A percentile compares a stretch with the other conserved stretches of the same genome.
Evolutionary conservation across 345 rosid species (phyloP).

Genomic region (Eucalyptus regnans): DNA sequence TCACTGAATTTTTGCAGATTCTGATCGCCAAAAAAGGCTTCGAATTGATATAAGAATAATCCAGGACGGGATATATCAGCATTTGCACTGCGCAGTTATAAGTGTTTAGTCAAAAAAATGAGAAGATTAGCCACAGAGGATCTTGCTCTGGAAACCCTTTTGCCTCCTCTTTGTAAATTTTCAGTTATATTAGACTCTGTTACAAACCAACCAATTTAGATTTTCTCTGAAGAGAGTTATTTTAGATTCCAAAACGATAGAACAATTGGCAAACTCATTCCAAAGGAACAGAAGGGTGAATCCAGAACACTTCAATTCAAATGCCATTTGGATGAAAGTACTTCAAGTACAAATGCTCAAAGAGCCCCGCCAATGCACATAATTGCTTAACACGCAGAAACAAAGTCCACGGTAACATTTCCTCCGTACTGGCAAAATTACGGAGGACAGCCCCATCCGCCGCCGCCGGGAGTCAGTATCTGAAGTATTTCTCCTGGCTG

Average conservation of each 20-base stretch:
- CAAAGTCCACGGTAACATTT: background rate
- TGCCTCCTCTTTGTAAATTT: background rate
- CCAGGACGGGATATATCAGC: background rate
- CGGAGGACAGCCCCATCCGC: constrained; percentile 57
- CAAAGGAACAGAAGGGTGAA: background rate
- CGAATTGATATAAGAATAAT: background rate
- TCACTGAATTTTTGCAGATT: background rate
- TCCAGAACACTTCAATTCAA: background rate
- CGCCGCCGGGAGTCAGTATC: constrained; percentile 91
- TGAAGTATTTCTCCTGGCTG: constrained; percentile 73
- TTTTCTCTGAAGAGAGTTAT: background rate
- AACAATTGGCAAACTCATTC: background rate
- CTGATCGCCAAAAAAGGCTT: background rate
- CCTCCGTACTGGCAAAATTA: background rate
- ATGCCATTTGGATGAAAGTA: background rate
- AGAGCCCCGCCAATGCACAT: background rate
- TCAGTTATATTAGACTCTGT: too few species aligned
- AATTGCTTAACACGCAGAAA: background rate
- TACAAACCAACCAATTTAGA: background rate
- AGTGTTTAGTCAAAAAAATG: background rate
- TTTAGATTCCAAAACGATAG: background rate
- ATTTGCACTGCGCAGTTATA: background rate
- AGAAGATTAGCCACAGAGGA: background rate
- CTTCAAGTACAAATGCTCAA: background rate
- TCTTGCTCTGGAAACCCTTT: background rate